These are phyloP conservation scores for Dinochytrium kinnereticum DNA, from an alignment of 371 early-diverging fungal genomes.

Conservation along the genomic window DNA sequence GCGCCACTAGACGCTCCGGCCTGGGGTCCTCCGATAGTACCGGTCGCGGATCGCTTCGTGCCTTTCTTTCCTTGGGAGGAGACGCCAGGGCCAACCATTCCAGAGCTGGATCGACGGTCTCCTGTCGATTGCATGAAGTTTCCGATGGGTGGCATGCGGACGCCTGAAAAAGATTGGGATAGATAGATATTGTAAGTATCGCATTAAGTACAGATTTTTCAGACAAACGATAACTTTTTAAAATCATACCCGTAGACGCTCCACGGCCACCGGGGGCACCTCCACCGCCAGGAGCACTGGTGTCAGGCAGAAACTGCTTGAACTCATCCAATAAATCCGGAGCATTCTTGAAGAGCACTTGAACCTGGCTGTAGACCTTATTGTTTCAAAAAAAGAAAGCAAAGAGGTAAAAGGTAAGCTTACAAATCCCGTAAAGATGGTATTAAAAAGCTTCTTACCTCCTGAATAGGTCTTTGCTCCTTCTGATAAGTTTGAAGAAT, in stretches of 20 bases:
- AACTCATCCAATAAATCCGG: slow-evolving; percentile 94
- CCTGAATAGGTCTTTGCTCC: slow-evolving; percentile 87
- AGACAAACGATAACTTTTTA: background rate
- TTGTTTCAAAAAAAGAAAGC: background rate
- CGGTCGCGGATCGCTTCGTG: background rate
- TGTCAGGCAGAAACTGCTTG: slow-evolving; percentile 93
- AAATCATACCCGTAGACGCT: background rate
- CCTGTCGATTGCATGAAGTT: background rate
- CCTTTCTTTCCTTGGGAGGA: background rate
- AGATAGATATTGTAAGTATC: background rate
- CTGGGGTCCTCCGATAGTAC: background rate
- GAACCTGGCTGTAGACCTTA: slow-evolving; percentile 85
- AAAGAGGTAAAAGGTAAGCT: background rate
- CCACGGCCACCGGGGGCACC: too few species aligned
- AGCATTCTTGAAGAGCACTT: slow-evolving; percentile 78
- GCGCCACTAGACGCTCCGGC: background rate
- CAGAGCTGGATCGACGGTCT: background rate
- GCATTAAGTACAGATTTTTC: background rate
- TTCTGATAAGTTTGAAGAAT: slow-evolving; percentile 93
- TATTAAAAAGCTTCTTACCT: slow-evolving; percentile 53
- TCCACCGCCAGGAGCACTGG: slow-evolving; percentile 23
- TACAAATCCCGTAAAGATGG: background rate
- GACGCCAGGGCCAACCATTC: background rate
- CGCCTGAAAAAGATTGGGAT: background rate
- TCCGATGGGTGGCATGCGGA: slow-evolving; percentile 19